These are phyloP conservation scores for Fusarium torreyae DNA, from an alignment of 2,329 filamentous ascomycete genomes.

Conservation along the genomic window DNA sequence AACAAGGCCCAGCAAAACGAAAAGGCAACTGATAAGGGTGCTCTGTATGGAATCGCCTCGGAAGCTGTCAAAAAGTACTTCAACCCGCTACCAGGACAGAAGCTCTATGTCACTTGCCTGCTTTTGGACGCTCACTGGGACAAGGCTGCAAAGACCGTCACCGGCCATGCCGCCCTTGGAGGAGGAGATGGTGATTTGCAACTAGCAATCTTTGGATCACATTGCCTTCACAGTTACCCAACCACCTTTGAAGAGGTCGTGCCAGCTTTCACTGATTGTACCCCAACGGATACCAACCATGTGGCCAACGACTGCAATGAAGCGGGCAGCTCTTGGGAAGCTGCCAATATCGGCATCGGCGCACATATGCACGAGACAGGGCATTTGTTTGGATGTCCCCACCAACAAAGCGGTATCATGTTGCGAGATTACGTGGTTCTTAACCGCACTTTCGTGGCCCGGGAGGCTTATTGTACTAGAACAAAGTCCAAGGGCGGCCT, in stretches of 20 bases:
- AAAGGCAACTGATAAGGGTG: constrained; percentile 77
- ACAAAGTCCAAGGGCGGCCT: constrained; percentile 87
- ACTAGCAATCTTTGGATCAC: constrained; percentile 92
- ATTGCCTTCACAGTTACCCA: constrained; percentile 92
- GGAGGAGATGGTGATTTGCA: constrained; percentile 80
- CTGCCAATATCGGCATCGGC: constrained; percentile 94
- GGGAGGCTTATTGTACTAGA: constrained; percentile 88
- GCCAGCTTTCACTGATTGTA: constrained; percentile 90
- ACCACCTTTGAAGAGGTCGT: constrained; percentile 90
- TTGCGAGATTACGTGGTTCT: constrained; percentile 87
- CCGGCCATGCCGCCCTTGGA: constrained; percentile 88
- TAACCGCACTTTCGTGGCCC: constrained; percentile 85
- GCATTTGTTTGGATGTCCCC: constrained; percentile 90
- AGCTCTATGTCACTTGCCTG: constrained; percentile 88
- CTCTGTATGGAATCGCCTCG: constrained; percentile 82
- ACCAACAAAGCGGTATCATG: constrained; percentile 95
- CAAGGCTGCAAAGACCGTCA: constrained; percentile 75
- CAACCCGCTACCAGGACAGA: constrained; percentile 80
- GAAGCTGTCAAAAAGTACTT: constrained; percentile 87
- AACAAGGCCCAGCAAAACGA: constrained; percentile 84
- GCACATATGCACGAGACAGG: constrained; percentile 93
- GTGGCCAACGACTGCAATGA: constrained; percentile 91
- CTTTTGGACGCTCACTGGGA: constrained; percentile 94
- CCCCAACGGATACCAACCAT: constrained; percentile 83
- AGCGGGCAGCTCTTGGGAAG: constrained; percentile 92